Percentiles rank a stretch among this genome's conserved stretches.
These are phyloP conservation scores for Erodium trifolium DNA, from an alignment of 441 rosid genomes.

Conservation along the genomic window DNA sequence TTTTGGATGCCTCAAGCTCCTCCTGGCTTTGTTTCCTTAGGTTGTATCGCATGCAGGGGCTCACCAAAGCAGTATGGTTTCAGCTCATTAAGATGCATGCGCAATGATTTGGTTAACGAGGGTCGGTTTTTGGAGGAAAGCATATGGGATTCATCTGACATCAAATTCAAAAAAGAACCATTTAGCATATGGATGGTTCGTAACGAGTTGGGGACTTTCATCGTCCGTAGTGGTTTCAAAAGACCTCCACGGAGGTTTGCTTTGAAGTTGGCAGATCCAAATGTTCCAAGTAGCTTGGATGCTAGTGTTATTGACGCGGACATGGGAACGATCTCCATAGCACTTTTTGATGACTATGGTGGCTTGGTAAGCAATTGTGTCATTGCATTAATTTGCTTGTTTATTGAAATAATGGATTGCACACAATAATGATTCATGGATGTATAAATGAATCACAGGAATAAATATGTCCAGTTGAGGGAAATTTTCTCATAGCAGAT, in stretches of 20 bases:
- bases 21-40: conserved; percentile 89
- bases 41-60: conserved; percentile 78
- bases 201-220: conserved; percentile 70
- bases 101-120: conserved; percentile 81
- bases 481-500: not conserved
- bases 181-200: conserved; percentile 87
- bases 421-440: too few species aligned
- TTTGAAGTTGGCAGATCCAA: conserved; percentile 68
- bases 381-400: too few species aligned
- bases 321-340: conserved; percentile 73
- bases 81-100: conserved; percentile 62
- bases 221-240: conserved; percentile 72
- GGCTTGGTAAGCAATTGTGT: conserved; percentile 65
- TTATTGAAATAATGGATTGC: too few species aligned
- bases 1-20: conserved; percentile 98
- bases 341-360: conserved; percentile 96
- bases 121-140: conserved; percentile 85
- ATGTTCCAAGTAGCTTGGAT: conserved; percentile 52
- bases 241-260: conserved; percentile 96
- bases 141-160: conserved; percentile 78
- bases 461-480: not conserved
- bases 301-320: conserved; percentile 66
- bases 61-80: conserved; percentile 61
- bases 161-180: conserved; percentile 49
- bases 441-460: not conserved